Conservation (phyloP, 2,329 filamentous ascomycete species). For the Xylaria sp. region DNA sequence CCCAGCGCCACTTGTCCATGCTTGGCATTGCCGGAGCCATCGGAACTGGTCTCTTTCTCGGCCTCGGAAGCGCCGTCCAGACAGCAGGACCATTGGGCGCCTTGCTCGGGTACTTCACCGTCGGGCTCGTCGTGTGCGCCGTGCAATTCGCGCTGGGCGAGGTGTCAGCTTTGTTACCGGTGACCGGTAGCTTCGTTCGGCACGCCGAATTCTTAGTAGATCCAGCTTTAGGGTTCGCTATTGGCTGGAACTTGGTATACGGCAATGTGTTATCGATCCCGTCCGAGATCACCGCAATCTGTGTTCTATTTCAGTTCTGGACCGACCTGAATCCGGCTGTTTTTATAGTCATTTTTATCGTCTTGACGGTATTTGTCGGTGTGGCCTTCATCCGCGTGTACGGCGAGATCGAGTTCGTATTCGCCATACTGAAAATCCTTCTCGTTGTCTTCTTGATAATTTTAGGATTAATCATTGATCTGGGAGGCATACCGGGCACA, state of each 20-base stretch:
- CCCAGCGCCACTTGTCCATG: constrained; percentile 70
- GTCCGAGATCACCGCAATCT: constrained; percentile 71
- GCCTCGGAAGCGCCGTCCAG: constrained; percentile 65
- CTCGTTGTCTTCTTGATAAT: constrained; percentile 72
- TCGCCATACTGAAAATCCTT: constrained; percentile 66
- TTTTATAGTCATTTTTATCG: constrained; percentile 64
- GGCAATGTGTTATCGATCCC: constrained; percentile 66
- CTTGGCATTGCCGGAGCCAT: constrained; percentile 71
- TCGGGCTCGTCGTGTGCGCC: constrained; percentile 67
- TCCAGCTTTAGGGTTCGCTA: constrained; percentile 67
- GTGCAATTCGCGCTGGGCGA: constrained; percentile 71
- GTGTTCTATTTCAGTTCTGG: constrained; percentile 73
- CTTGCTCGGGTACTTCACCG: constrained; percentile 64
- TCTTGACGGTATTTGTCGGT: constrained; percentile 67
- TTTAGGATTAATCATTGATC: constrained; percentile 70
- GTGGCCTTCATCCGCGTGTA: constrained; percentile 68
- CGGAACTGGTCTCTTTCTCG: constrained; percentile 70
- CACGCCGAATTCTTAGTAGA: constrained; percentile 71
- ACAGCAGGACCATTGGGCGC: constrained; percentile 62
- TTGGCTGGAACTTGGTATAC: constrained; percentile 67
- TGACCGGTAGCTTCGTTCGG: constrained; percentile 71
- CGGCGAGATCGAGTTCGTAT: constrained; percentile 68
- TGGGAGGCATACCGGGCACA: constrained; percentile 69
- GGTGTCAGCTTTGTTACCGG: constrained; percentile 68
- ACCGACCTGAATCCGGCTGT: constrained; percentile 65